Percentiles rank a stretch among this genome's conserved stretches.
phyloP scores from a whole-genome alignment of 2,329 filamentous ascomycete species.

The Arthroderma uncinatum region DNA sequence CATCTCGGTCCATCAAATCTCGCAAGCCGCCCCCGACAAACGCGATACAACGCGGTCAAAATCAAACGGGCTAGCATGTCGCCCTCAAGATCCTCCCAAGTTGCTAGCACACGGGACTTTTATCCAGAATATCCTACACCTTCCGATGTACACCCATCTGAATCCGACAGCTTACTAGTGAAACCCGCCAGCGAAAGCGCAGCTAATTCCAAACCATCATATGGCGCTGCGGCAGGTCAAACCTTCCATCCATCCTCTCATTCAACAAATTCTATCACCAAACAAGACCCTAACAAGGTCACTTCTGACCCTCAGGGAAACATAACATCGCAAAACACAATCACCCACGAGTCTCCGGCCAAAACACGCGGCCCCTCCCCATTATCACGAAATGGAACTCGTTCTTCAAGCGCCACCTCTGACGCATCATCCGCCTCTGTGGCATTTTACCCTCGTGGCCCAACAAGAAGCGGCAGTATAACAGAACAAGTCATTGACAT shows the following conservation, averaged over 20 bases:
- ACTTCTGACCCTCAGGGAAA: neutral
- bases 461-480: slow-evolving; percentile 62
- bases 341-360: neutral
- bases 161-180: slow-evolving; percentile 32
- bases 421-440: slow-evolving; percentile 18
- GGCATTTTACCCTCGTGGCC: slow-evolving; percentile 18
- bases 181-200: slow-evolving; percentile 14
- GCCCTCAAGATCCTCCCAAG: neutral
- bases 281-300: neutral
- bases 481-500: slow-evolving; percentile 67
- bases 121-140: slow-evolving; percentile 29
- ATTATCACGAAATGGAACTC: neutral
- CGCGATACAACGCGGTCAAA: slow-evolving; percentile 52
- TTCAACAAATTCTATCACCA: slow-evolving; percentile 7
- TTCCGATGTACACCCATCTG: slow-evolving; percentile 7
- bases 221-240: slow-evolving; percentile 37
- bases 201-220: slow-evolving; percentile 38
- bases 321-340: neutral
- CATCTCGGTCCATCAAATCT: slow-evolving; percentile 55
- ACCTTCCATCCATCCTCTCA: slow-evolving; percentile 7
- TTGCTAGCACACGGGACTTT: neutral
- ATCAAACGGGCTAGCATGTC: slow-evolving; percentile 48
- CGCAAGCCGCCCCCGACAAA: slow-evolving; percentile 49
- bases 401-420: neutral
- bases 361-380: neutral